Evolutionary conservation across 2,329 filamentous ascomycete genomes (phyloP).

Genomic region (Colletotrichum shisoi): DNA sequence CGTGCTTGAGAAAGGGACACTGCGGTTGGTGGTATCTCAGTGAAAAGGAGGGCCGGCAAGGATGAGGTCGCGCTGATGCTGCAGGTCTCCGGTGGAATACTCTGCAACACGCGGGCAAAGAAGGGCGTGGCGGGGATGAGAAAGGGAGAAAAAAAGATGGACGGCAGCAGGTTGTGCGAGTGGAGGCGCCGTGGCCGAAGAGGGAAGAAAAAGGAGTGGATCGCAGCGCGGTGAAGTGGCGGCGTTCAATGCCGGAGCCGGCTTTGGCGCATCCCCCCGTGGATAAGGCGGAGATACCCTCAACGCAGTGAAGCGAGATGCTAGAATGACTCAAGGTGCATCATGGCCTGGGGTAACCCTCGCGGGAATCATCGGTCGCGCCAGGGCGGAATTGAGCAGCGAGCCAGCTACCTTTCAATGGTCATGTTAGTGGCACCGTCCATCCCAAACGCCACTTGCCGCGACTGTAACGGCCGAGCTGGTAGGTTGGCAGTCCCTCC

Average conservation of each 20-base stretch:
- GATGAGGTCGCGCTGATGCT: conserved; percentile 17
- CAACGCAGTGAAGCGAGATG: background rate
- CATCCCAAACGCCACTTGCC: background rate
- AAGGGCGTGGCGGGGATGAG: background rate
- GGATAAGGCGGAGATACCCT: background rate
- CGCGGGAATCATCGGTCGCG: conserved; percentile 19
- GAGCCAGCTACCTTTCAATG: no score
- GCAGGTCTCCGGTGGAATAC: background rate
- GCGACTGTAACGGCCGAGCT: conserved; percentile 7
- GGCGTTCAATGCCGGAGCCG: conserved; percentile 6
- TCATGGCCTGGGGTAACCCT: conserved; percentile 5
- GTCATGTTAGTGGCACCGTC: background rate
- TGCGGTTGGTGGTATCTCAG: background rate
- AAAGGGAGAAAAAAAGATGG: background rate
- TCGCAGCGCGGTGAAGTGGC: background rate
- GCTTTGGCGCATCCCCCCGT: background rate
- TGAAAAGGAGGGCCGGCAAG: background rate
- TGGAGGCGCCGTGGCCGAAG: background rate
- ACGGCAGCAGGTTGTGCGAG: background rate
- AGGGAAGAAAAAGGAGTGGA: background rate
- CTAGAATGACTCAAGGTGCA: background rate
- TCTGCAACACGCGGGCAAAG: background rate
- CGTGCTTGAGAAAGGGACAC: conserved; percentile 9
- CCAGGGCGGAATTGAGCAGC: no score
- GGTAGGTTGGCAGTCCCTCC: background rate